These are phyloP conservation scores for Sutorius eximius DNA, from an alignment of 1,284 basidiomycete genomes.

Conservation along the genomic window DNA sequence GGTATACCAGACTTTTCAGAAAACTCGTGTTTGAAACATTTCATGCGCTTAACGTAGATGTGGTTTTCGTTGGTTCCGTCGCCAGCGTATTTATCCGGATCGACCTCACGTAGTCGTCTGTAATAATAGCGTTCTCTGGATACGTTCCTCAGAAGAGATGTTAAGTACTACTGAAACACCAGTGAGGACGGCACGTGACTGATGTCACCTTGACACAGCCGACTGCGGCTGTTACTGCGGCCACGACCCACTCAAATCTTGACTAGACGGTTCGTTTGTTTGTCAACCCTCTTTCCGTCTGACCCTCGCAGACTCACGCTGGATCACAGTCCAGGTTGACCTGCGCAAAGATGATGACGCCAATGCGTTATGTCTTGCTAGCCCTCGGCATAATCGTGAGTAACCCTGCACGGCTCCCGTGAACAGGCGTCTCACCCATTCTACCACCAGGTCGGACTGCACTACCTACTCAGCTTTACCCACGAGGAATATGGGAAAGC, in stretches of 20 bases:
- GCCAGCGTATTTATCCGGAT: neutral
- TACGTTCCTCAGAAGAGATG: neutral
- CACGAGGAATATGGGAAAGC: conserved; percentile 68
- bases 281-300: neutral
- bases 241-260: neutral
- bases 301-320: neutral
- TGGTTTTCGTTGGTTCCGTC: neutral
- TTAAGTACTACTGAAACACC: neutral
- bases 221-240: conserved; percentile 7
- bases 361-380: conserved; percentile 71
- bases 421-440: conserved; percentile 7
- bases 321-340: neutral
- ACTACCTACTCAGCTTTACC: conserved; percentile 70
- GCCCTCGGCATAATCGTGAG: conserved; percentile 65
- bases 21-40: conserved; percentile 46
- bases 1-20: conserved; percentile 42
- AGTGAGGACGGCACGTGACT: conserved; percentile 13
- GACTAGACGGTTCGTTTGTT: neutral
- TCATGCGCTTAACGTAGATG: conserved; percentile 32
- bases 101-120: neutral
- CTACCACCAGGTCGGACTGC: conserved; percentile 57
- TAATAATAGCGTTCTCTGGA: neutral
- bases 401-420: conserved; percentile 6
- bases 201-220: neutral
- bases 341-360: conserved; percentile 68